Evolutionary conservation across 2,329 filamentous ascomycete genomes (phyloP).

Genomic region (Pezizomycotina sp.): DNA sequence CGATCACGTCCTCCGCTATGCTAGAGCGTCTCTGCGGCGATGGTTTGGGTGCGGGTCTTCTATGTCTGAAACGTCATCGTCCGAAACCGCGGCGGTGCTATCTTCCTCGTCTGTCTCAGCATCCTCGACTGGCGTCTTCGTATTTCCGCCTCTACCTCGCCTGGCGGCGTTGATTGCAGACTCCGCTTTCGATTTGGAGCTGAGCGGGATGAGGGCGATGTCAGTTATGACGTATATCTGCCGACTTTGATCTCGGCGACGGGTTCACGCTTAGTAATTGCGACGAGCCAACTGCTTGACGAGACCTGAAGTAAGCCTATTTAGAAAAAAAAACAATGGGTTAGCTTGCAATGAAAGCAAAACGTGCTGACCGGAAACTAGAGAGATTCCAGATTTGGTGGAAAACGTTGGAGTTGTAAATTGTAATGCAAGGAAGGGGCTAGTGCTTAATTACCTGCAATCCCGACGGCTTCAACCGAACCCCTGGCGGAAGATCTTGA

Average conservation of each 20-base stretch:
- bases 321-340: constrained; percentile 3
- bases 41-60: constrained; percentile 20
- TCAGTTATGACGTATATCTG: constrained; percentile 75
- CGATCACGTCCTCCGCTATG: constrained; percentile 79
- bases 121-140: constrained; percentile 25
- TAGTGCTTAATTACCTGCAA: constrained; percentile 37
- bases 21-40: constrained; percentile 29
- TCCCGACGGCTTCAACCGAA: constrained; percentile 33
- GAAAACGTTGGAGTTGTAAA: not conserved
- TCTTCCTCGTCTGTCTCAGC: constrained; percentile 37
- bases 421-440: not conserved
- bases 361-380: not conserved
- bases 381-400: not conserved
- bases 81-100: constrained; percentile 28
- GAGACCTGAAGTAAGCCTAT: constrained; percentile 63
- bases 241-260: constrained; percentile 62
- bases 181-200: constrained; percentile 56
- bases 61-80: constrained; percentile 26
- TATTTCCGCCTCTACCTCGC: too few relatives aligned
- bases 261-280: constrained; percentile 71
- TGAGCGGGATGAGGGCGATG: constrained; percentile 75
- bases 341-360: too few relatives aligned
- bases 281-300: constrained; percentile 65
- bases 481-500: constrained; percentile 29
- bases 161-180: constrained; percentile 43